Evolutionary conservation across 805 yeast species (phyloP), one percentile per base, ranked within the genome.

Genomic region (Wickerhamomyces xylosicus): DNA sequence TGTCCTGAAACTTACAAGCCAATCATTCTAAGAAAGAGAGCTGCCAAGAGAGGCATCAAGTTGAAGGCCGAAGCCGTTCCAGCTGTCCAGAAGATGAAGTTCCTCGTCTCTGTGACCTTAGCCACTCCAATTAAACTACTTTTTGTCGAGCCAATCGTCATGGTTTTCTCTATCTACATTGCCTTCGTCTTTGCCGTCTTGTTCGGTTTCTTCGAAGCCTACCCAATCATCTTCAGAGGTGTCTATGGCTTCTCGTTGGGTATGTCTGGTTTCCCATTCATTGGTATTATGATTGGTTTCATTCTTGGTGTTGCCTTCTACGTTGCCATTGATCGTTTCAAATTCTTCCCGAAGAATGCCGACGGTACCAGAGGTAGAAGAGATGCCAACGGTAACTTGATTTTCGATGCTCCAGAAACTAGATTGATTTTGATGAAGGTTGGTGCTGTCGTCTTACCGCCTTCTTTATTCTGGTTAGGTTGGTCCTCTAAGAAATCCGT

Each of bases 151-250:
- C 92, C 92, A 39, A 83, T 83, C 48, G 89, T 84, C 31, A 57
- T 75, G 36, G 74, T 77, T 17, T 75, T 80, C 53, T 76, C 85
- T 22, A 58, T 80, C 37, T 82, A 82, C 56, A 72, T 78, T 42
- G 82, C 89, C 0, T 80, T 82, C 52, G 72, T 82, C 37, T 81
- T 81, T 61, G 86, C 89, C 1, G 86, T 82, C 2, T 61, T 82
- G 39, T 82, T 81, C 47, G 89, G 86, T 0, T 82, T 81, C 66
- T 82, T 82, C 51, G 89, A 81, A 57, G 87, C 87, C 3, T 80
- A 67, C 60, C 87, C 87, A 8, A 73, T 81, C 37, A 81, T 82
- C 44, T 82, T 80, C 62, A 64, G 73, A 52, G 84, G 82, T 28
- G 72, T 67, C 19, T 80, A 82, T 56, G 47, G 45, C 3, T 78